Evolutionary conservation across 495 filamentous ascomycete species (phyloP).

Genomic region (Xylaria curta): DNA sequence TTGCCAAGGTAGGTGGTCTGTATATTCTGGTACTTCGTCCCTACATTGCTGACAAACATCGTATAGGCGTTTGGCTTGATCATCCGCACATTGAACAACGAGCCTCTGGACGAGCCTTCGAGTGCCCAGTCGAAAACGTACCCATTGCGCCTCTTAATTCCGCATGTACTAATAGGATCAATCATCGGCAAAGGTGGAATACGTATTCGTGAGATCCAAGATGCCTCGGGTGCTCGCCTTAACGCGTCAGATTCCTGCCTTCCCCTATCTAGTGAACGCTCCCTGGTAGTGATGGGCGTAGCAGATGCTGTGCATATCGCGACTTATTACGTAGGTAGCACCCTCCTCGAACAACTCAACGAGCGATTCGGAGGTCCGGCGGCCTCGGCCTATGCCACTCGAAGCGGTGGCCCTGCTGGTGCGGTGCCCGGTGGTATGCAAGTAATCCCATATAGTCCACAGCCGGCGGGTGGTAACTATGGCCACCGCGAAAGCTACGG

Average conservation of each 20-base stretch:
- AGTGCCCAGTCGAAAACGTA: constrained; percentile 96
- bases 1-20: constrained; percentile 77
- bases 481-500: constrained; percentile 89
- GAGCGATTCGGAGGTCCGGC: constrained; percentile 95
- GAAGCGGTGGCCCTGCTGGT: constrained; percentile 89
- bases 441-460: constrained; percentile 93
- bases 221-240: constrained; percentile 92
- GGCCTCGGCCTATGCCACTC: constrained; percentile 94
- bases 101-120: constrained; percentile 83
- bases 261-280: constrained; percentile 92
- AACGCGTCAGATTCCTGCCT: constrained; percentile 96
- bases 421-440: constrained; percentile 97
- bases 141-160: constrained; percentile 91
- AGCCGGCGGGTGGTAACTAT: constrained; percentile 88
- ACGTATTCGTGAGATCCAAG: constrained; percentile 97
- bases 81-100: constrained; percentile 96
- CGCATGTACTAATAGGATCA: constrained; percentile 95
- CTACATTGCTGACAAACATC: constrained; percentile 30
- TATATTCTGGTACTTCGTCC: constrained; percentile 32
- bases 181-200: constrained; percentile 97
- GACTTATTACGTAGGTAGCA: constrained; percentile 96
- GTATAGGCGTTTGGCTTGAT: constrained; percentile 93
- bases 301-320: constrained; percentile 97
- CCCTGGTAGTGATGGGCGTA: constrained; percentile 90
- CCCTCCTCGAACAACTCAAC: constrained; percentile 92